Evolutionary conservation across 2,329 filamentous ascomycete genomes (phyloP).

Genomic region (Fusarium graminum): DNA sequence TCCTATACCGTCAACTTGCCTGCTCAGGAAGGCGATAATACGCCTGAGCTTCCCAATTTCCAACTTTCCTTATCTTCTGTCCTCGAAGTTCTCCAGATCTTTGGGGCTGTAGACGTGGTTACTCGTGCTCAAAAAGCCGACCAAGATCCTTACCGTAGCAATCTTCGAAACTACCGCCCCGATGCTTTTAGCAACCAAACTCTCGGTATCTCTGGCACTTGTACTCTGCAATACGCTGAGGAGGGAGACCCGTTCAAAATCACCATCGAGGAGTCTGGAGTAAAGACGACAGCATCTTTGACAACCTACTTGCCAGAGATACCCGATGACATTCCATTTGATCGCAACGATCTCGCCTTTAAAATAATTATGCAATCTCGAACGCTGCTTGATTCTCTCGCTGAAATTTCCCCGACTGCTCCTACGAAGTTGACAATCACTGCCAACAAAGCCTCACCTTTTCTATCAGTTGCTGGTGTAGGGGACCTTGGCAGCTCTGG

Average conservation of each 20-base stretch:
- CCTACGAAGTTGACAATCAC: conserved; percentile 79
- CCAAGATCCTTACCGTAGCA: conserved; percentile 71
- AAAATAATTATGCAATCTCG: conserved; percentile 94
- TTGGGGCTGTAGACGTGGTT: conserved; percentile 82
- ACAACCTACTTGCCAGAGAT: conserved; percentile 85
- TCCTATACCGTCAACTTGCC: conserved; percentile 78
- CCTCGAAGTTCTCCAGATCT: conserved; percentile 94
- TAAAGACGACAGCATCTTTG: conserved; percentile 90
- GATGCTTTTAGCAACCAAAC: conserved; percentile 88
- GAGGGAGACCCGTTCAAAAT: conserved; percentile 85
- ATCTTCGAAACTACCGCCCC: conserved; percentile 70
- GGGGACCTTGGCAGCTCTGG: conserved; percentile 71
- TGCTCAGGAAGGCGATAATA: conserved; percentile 54
- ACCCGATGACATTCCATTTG: conserved; percentile 87
- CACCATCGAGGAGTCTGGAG: conserved; percentile 85
- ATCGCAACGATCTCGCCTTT: conserved; percentile 81
- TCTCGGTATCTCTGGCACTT: conserved; percentile 86
- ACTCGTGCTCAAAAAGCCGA: conserved; percentile 70
- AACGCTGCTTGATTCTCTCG: conserved; percentile 78
- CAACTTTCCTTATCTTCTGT: conserved; percentile 89
- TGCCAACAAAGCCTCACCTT: conserved; percentile 73
- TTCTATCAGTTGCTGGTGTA: conserved; percentile 77
- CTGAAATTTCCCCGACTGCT: conserved; percentile 77
- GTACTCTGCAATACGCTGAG: conserved; percentile 81
- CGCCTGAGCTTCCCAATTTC: conserved; percentile 74